phyloP scores from a whole-genome alignment of 345 rosid species.

The Eucalyptus curtisii region DNA sequence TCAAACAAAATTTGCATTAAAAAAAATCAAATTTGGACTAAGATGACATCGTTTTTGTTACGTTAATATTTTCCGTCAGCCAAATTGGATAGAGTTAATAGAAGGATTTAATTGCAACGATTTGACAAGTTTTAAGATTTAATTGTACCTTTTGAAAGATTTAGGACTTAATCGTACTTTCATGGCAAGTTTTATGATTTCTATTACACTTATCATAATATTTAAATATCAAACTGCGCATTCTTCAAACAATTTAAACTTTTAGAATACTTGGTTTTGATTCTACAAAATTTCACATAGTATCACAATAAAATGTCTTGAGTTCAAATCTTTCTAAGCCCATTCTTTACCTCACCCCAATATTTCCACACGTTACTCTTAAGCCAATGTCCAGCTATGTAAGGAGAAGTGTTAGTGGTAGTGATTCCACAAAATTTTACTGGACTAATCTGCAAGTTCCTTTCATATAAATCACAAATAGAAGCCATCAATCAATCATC shows the following conservation, averaged over 20 bases:
- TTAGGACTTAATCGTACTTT: no score
- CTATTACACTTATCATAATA: background rate
- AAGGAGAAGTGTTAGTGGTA: background rate
- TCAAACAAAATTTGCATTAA: background rate
- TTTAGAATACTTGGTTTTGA: background rate
- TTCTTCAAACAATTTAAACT: background rate
- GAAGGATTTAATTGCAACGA: background rate
- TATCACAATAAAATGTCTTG: background rate
- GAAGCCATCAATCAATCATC: background rate
- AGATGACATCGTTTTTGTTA: no score
- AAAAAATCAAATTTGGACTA: background rate
- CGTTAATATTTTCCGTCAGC: background rate
- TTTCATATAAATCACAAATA: background rate
- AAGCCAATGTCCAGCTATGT: background rate
- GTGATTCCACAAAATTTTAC: background rate
- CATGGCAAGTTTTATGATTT: no score
- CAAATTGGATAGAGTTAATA: background rate
- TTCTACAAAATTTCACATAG: background rate
- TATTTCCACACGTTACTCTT: background rate
- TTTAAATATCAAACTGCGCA: background rate
- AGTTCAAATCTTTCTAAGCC: background rate
- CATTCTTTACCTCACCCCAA: background rate
- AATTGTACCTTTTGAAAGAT: no score
- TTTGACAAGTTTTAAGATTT: no score
- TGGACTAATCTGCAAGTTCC: background rate